Evolutionary conservation across 2,329 filamentous ascomycete genomes (phyloP), one percentile per base, ranked within the genome.

Genomic region (Didymella arachidicola): DNA sequence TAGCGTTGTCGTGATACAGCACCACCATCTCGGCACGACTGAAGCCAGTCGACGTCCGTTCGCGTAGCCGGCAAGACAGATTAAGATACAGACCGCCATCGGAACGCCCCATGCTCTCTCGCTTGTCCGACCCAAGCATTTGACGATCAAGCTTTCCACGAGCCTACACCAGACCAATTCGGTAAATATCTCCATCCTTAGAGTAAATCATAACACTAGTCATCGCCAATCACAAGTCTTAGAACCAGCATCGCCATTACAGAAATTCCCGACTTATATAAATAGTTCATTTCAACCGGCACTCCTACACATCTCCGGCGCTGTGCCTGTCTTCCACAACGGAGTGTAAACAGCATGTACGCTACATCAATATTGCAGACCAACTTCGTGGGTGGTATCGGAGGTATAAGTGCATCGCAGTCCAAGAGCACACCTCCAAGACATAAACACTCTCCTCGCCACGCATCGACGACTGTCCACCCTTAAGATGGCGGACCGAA

Each of bases 401-500:
- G 19, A 54, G 19, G 16, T 47, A 47, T 54, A 54, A 47, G 11
- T 42, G n/a, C 19, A n/a, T 14, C 7, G 16, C 8, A 1, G 18
- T 18, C 26, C 30, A 10, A 19, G 3, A 11, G 8, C 4, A n/a
- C 3, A 27, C 11, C 14, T 47, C 19, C 51, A 19, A 34, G 4
- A 8, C 6, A 6, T 18, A 4, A 16, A 10, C 16, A 2, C 2
- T 18, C 2, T 18, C 30, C 8, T 26, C 39, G 32, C 4, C 34
- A 27, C 14, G 19, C 16, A 46, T 22, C 29, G 19, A 27, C 22
- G 16, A 45, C 4, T 22, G 4, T 29, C 7, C 22, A 36, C 19
- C 18, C 25, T 27, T 25, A 62, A 49, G 14, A 72, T 72, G 69
- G 53, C 60, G 5, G 34, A 43, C 14, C 42, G 61, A 29, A 30